phyloP scores from a whole-genome alignment of 208 protist species.

The Porcisia deanei region DNA sequence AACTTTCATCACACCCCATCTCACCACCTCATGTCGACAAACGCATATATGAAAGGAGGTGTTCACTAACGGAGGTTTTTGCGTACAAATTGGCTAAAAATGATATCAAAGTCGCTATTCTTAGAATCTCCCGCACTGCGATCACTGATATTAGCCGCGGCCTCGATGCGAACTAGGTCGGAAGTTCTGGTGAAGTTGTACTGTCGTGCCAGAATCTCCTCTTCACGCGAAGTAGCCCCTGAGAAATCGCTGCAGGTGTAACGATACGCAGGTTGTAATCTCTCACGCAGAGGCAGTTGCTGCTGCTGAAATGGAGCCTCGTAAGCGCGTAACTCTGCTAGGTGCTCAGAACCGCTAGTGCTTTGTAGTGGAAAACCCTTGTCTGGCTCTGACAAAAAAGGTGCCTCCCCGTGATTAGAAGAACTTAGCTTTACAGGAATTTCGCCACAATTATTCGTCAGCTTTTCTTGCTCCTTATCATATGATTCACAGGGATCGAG shows the following conservation, averaged over 20 bases:
- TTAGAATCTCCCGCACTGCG: not conserved
- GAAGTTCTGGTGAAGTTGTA: slow-evolving; percentile 29
- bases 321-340: not conserved
- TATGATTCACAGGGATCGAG: not conserved
- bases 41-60: not conserved
- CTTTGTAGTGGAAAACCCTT: slow-evolving; percentile 14
- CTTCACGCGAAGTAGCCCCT: slow-evolving; percentile 27
- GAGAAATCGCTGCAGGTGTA: slow-evolving; percentile 28
- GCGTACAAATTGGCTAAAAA: slow-evolving; percentile 32
- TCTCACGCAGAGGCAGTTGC: not conserved
- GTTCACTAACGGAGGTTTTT: not conserved
- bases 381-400: slow-evolving; percentile 8
- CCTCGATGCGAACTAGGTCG: slow-evolving; percentile 17
- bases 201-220: slow-evolving; percentile 28
- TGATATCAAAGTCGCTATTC: slow-evolving; percentile 23
- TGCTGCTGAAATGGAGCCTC: not conserved
- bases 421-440: not conserved
- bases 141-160: slow-evolving; percentile 10
- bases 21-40: not conserved
- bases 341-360: not conserved
- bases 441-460: not conserved
- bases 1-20: not conserved
- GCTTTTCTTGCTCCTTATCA: not conserved
- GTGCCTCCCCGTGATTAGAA: not conserved
- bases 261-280: slow-evolving; percentile 21